These are phyloP conservation scores for Trichoderma atroviride DNA, from an alignment of 2,329 filamentous ascomycete genomes.

Conservation along the genomic window DNA sequence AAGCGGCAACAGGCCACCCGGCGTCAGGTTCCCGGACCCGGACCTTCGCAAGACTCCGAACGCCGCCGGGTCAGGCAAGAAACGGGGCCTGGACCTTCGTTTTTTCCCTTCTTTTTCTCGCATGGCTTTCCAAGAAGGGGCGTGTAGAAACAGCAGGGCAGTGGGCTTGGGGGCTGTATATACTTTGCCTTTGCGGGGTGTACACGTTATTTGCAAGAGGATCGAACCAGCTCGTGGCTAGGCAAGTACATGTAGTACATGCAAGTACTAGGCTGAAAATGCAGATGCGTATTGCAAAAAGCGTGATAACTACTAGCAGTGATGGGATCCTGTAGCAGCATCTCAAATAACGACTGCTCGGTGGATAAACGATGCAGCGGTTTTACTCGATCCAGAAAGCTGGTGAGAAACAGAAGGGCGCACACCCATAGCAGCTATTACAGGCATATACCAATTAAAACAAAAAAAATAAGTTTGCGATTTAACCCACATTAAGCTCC, in stretches of 20 bases:
- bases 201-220: not conserved
- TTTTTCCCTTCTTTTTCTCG: not conserved
- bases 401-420: not conserved
- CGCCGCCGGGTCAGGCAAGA: slow-evolving; percentile 14
- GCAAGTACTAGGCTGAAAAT: too few relatives aligned
- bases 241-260: not conserved
- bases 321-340: not conserved
- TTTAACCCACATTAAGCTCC: not conserved
- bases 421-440: not conserved
- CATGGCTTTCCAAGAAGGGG: not conserved
- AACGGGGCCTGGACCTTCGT: not conserved
- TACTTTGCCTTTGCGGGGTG: not conserved
- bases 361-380: not conserved
- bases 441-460: not conserved
- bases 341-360: not conserved
- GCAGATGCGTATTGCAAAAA: not conserved
- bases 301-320: not conserved
- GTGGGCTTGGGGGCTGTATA: not conserved
- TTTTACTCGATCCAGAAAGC: not conserved
- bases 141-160: not conserved
- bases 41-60: slow-evolving; percentile 23
- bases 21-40: slow-evolving; percentile 1
- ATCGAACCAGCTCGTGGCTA: not conserved
- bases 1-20: not conserved
- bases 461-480: not conserved